phyloP scores from a whole-genome alignment of 2,329 filamentous ascomycete genomes.

The Diaporthe helianthi region DNA sequence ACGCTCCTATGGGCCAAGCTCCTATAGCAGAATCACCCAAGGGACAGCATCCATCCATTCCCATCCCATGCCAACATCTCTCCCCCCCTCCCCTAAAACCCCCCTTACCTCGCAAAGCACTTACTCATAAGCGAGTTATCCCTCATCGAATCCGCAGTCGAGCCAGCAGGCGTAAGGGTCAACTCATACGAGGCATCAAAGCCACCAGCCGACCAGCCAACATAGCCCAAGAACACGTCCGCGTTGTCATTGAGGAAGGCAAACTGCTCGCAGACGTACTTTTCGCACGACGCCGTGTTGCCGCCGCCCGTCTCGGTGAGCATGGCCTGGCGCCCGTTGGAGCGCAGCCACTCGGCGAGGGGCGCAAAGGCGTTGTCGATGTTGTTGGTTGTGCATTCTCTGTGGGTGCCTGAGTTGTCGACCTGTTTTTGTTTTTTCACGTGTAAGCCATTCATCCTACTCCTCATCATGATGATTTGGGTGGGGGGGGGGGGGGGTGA shows the following conservation, averaged over 20 bases:
- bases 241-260: conserved; percentile 44
- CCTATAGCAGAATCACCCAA: too few species aligned
- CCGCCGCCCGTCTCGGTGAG: conserved; percentile 48
- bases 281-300: conserved; percentile 44
- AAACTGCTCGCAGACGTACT: conserved; percentile 43
- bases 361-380: conserved; percentile 43
- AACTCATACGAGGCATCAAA: conserved; percentile 41
- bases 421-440: neutral
- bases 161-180: conserved; percentile 40
- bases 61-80: too few species aligned
- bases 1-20: too few species aligned
- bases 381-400: conserved; percentile 59
- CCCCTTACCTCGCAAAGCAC: conserved; percentile 39
- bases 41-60: too few species aligned
- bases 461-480: too few species aligned
- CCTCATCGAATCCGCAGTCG: conserved; percentile 40
- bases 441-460: too few species aligned
- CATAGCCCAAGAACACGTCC: conserved; percentile 42
- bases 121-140: conserved; percentile 52
- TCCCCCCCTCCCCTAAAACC: fast-evolving
- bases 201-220: conserved; percentile 41
- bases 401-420: conserved; percentile 61
- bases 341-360: conserved; percentile 46
- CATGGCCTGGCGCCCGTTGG: conserved; percentile 44
- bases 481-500: too few species aligned